phyloP scores from a whole-genome alignment of 1,139 yeast species.

The Pneumocystis canis region DNA sequence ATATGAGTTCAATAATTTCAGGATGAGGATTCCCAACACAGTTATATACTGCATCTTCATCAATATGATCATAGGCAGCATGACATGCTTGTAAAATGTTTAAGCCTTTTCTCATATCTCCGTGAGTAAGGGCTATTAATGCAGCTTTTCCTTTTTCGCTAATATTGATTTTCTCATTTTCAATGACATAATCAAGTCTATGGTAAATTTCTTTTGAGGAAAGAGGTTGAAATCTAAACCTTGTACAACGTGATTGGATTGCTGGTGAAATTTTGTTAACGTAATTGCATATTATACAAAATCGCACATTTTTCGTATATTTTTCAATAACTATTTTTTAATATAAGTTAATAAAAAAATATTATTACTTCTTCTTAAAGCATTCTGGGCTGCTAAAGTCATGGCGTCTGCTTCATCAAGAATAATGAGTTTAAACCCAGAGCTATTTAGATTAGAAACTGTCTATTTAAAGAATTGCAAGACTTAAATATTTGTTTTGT shows the following conservation, averaged over 20 bases:
- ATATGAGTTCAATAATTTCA: constrained; percentile 55
- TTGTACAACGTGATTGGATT: constrained; percentile 78
- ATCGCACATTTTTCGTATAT: constrained; percentile 85
- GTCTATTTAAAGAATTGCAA: constrained; percentile 8
- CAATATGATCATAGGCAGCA: constrained; percentile 49
- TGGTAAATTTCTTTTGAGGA: constrained; percentile 49
- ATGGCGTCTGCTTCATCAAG: constrained; percentile 98
- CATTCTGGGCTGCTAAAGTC: constrained; percentile 95
- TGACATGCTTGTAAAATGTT: constrained; percentile 90
- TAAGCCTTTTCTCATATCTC: constrained; percentile 92
- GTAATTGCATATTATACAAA: constrained; percentile 91
- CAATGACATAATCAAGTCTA: constrained; percentile 54
- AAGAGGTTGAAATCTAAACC: constrained; percentile 84
- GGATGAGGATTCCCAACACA: constrained; percentile 96
- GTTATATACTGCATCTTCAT: constrained; percentile 67
- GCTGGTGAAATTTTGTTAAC: constrained; percentile 95
- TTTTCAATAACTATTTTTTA: constrained; percentile 53
- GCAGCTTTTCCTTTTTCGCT: constrained; percentile 48
- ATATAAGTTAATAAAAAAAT: constrained; percentile 15
- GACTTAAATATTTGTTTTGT: constrained; percentile 71
- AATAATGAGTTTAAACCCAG: constrained; percentile 65
- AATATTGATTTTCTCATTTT: constrained; percentile 48
- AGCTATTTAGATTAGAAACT: background rate
- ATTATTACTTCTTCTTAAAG: constrained; percentile 51
- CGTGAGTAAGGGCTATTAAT: constrained; percentile 55